Evolutionary conservation across 2,329 filamentous ascomycete species (phyloP), one percentile per base, ranked within the genome.

Genomic region (Penicillium sp.): DNA sequence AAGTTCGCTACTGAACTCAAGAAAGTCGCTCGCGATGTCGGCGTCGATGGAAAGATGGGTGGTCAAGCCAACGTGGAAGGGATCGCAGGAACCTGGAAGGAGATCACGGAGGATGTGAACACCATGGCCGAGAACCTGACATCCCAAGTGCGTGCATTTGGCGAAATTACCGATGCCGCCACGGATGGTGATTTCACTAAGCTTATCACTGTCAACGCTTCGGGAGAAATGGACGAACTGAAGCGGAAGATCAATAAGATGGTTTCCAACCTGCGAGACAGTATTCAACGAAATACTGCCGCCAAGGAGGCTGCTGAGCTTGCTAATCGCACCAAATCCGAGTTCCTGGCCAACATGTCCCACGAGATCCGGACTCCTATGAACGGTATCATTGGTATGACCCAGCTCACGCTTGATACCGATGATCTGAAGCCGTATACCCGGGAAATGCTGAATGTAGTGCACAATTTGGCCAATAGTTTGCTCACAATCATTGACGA

Each of bases 181-280:
- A 97, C 93, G 55, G 92, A 96, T 71, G 93, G 94, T 60, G 93
- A 99, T 75, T 97, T 97, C 73, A 96, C 91, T 21, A 96, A 97
- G 72, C 86, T 95, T 54, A 93, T 99, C 72, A 96, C 94, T 44
- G 93, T 99, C 16, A 92, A 97, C 73, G 94, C 93, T 18, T 97
- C 93, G 11, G 93, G 93, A 60, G 94, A 99, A 75, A 97, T 99
- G 94, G 94, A 97, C 75, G 93, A 97, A 74, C 82, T 99, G 65
- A 99, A 99, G 78, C 87, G 92, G 67, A 97, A 97, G 81, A 97
- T 99, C 83, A 99, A 97, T 73, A 91, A 95, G 79, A 99, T 99
- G 93, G 92, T 97, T 48, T 94, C 90, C 71, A 96, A 95, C 71
- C 79, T 99, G 58, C 83, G 93, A 64, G 93, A 97, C 76, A 95